Evolutionary conservation across 495 filamentous ascomycete species (phyloP).

Genomic region (Elaphomyces granulatus): DNA sequence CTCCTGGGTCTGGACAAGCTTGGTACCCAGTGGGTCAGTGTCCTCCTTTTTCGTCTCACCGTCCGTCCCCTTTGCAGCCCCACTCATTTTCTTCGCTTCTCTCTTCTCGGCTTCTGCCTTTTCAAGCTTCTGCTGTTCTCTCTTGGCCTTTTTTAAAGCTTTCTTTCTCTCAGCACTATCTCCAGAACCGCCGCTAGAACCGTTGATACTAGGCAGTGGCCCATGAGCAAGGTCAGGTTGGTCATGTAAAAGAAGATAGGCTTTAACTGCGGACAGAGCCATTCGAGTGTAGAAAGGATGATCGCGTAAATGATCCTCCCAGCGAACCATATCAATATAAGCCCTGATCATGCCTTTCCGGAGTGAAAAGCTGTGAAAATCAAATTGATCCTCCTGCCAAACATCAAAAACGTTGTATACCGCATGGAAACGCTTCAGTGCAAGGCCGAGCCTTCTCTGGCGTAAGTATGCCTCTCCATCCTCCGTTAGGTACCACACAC

Average conservation of each 20-base stretch:
- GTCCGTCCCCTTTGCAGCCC: constrained; percentile 37
- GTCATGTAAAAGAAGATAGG: constrained; percentile 71
- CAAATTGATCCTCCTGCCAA: constrained; percentile 97
- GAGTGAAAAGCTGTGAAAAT: constrained; percentile 95
- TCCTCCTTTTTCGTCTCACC: constrained; percentile 65
- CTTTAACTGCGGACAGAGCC: constrained; percentile 66
- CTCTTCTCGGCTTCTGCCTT: constrained; percentile 72
- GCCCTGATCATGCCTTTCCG: constrained; percentile 89
- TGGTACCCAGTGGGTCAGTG: constrained; percentile 66
- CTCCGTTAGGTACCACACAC: constrained; percentile 92
- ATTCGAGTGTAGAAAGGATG: constrained; percentile 87
- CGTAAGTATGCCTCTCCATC: constrained; percentile 84
- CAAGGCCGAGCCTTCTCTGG: constrained; percentile 67
- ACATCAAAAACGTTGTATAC: constrained; percentile 87
- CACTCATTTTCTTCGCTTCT: constrained; percentile 39
- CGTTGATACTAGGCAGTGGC: constrained; percentile 40
- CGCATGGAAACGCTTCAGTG: constrained; percentile 78
- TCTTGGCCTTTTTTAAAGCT: constrained; percentile 87
- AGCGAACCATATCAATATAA: constrained; percentile 90
- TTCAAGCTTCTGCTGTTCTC: constrained; percentile 73
- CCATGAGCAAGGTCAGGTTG: constrained; percentile 49
- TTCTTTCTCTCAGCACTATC: constrained; percentile 73
- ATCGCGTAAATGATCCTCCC: constrained; percentile 81
- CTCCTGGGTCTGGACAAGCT: constrained; percentile 62
- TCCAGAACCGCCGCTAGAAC: constrained; percentile 31